Evolutionary conservation across 2,329 filamentous ascomycete genomes (phyloP), one percentile per base, ranked within the genome.

Genomic region (Sporothrix humicola): DNA sequence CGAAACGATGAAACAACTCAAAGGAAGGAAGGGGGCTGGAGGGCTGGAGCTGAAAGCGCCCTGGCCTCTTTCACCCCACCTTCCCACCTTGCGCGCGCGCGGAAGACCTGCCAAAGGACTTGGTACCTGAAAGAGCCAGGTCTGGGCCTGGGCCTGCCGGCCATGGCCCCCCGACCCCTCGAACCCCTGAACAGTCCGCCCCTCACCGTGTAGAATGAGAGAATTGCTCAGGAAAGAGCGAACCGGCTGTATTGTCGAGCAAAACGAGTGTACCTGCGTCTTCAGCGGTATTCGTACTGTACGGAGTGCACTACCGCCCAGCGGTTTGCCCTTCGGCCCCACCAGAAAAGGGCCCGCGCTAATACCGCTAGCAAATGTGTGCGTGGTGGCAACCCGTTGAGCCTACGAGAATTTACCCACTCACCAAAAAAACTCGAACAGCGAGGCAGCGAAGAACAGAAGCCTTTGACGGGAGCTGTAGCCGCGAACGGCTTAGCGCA

Each of bases 401-500:
- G 46, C 46, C 68, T 70, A 37, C 12, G 48, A 26, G 61, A 56
- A 69, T 63, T 61, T 50, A 52, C 44, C 23, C 56, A 20, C 23
- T 13, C 12, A 44, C 46, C 59, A n/a, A 44, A 20, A 58, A 59
- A 71, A 71, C 52, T 56, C 20, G 52, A 56, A 56, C 52, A 20
- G 20, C 42, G 20, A n/a, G 15, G 5, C 50, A 54, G 54, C 61
- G 31, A 26, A 71, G 17, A 20, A 50, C n/a, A 65, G 17, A 54
- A 37, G 10, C 46, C 15, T 44, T n/a, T 37, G 48, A 61, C 73
- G 69, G 73, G 69, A 72, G 46, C 54, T 15, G 31, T 56, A 72
- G 52, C 69, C 65, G 73, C 48, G 48, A 59, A 50, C 46, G 48
- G 69, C 52, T 48, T 74, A 74, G 73, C 65, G 73, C 73, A 72